Conservation (phyloP, 1,284 basidiomycete species). For the Cryptococcus sp. region DNA sequence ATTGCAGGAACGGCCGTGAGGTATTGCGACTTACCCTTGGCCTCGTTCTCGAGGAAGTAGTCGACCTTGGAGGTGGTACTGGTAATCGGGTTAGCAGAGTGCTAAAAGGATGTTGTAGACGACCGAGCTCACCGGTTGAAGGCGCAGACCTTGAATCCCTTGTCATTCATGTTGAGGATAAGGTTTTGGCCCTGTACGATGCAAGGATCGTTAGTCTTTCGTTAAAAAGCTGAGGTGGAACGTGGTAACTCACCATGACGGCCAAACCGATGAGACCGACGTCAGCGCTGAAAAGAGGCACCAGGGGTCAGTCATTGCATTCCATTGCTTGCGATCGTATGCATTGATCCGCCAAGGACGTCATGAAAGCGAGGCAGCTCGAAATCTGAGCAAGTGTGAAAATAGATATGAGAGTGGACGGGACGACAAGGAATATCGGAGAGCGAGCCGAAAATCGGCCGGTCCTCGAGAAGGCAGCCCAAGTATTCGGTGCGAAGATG, state of each 20-base stretch:
- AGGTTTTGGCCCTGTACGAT: slow-evolving; percentile 81
- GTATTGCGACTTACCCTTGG: slow-evolving; percentile 71
- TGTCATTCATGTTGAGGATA: slow-evolving; percentile 98
- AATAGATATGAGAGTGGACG: background rate
- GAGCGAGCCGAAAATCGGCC: slow-evolving; percentile 10
- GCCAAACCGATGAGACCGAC: slow-evolving; percentile 69
- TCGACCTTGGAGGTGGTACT: slow-evolving; percentile 92
- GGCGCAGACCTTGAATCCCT: slow-evolving; percentile 94
- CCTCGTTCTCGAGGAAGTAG: slow-evolving; percentile 92
- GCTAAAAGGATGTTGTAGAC: background rate
- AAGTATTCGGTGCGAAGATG: background rate
- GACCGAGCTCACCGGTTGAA: slow-evolving; percentile 72
- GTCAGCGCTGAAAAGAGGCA: slow-evolving; percentile 39
- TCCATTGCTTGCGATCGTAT: too few relatives aligned
- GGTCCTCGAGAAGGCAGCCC: too few relatives aligned
- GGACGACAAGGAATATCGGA: slow-evolving; percentile 5
- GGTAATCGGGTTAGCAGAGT: slow-evolving; percentile 6
- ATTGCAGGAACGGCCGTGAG: background rate
- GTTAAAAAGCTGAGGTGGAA: slow-evolving; percentile 1
- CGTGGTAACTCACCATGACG: slow-evolving; percentile 71
- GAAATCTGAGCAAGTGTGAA: background rate
- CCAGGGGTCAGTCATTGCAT: slow-evolving; percentile 2
- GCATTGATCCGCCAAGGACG: too few relatives aligned
- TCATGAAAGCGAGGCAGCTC: background rate
- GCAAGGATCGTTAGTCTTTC: slow-evolving; percentile 5